Evolutionary conservation across 371 early-diverging fungal species (phyloP).

Genomic region (Cokeromyces recurvatus): DNA sequence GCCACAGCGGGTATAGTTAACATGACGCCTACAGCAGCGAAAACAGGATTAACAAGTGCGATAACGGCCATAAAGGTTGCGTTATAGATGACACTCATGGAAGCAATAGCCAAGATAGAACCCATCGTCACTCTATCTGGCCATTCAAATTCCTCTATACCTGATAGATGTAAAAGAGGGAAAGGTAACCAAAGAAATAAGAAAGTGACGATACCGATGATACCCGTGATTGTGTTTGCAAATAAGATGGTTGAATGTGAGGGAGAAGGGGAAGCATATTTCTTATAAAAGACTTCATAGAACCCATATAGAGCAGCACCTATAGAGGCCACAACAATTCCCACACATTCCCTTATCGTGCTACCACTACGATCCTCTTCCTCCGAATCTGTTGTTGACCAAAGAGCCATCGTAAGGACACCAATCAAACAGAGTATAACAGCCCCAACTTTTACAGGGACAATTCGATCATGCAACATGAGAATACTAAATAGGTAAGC

Average conservation of each 20-base stretch:
- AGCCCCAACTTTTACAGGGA: constrained; percentile 54
- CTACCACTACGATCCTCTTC: neutral
- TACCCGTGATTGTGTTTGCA: constrained; percentile 66
- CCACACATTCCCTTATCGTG: constrained; percentile 19
- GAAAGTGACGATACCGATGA: constrained; percentile 58
- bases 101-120: constrained; percentile 57
- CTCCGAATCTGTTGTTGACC: constrained; percentile 2
- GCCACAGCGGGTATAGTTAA: constrained; percentile 77
- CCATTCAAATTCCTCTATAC: constrained; percentile 63
- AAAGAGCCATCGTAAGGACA: constrained; percentile 62
- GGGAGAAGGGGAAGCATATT: constrained; percentile 67
- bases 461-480: constrained; percentile 60
- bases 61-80: constrained; percentile 77
- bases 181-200: constrained; percentile 70
- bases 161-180: constrained; percentile 60
- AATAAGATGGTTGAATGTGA: constrained; percentile 60
- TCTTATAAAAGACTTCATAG: constrained; percentile 77
- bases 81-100: constrained; percentile 73
- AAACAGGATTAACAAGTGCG: constrained; percentile 72
- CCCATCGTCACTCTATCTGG: constrained; percentile 52
- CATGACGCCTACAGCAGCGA: constrained; percentile 83
- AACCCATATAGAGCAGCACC: constrained; percentile 60
- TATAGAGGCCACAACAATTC: constrained; percentile 48
- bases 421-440: constrained; percentile 67
- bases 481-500: constrained; percentile 74